These are phyloP conservation scores for Pinus taeda DNA, from an alignment of 75 land plant genomes.

Conservation along the genomic window DNA sequence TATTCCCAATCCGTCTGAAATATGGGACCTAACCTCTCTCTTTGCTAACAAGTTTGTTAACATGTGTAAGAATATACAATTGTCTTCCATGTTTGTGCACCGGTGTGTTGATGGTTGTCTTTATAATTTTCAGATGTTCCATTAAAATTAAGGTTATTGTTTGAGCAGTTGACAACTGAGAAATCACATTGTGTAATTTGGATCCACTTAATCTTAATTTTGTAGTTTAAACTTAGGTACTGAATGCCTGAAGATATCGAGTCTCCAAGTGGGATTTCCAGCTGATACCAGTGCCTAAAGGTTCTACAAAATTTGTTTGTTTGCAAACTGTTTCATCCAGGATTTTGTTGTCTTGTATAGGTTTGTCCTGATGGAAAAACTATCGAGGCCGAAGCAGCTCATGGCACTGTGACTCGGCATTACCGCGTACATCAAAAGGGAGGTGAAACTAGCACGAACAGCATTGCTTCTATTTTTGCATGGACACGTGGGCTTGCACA, in stretches of 20 bases:
- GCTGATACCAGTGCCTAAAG: too few relatives aligned
- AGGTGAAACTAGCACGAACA: constrained; percentile 98
- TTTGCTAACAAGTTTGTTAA: background rate
- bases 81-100: background rate
- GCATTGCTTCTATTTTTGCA: constrained; percentile 97
- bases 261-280: too few relatives aligned
- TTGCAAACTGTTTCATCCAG: constrained; percentile 2
- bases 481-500: constrained; percentile 95
- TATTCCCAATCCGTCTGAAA: background rate
- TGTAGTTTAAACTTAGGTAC: background rate
- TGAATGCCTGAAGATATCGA: too few relatives aligned
- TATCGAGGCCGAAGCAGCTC: constrained; percentile 98
- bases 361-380: constrained; percentile 98
- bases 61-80: background rate
- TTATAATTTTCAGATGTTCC: background rate
- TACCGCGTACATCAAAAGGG: constrained; percentile 93
- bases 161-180: background rate
- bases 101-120: background rate
- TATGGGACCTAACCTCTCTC: background rate
- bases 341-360: constrained; percentile 27
- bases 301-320: background rate
- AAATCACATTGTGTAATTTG: background rate
- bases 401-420: constrained; percentile 96
- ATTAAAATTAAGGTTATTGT: background rate
- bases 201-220: background rate